Base-by-base conservation (phyloP, 176 grass and related monocot species). In the Alloteropsis semialata region DNA sequence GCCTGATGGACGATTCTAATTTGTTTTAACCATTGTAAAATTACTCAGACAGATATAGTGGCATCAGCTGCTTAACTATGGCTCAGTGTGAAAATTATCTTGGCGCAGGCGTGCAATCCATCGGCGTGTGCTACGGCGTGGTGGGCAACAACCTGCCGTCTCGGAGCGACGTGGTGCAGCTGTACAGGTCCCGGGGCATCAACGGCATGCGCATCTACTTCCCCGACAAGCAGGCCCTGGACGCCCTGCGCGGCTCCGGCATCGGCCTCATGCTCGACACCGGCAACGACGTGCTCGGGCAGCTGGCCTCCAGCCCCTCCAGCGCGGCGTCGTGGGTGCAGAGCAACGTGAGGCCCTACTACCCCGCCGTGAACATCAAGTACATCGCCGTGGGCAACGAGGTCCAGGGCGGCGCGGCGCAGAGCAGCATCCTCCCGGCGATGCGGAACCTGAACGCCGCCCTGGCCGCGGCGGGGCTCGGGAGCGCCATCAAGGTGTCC, bases 301-400 rank as follows among this genome's bases (percentile, higher is more conserved):
- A 17, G 0, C 14, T 97, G 0, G 87, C 91, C 4, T 22, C 27
- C 0, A 85, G 63, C 75, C 0, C 58, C 30, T 81, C 87, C 3
- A 78, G 49, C 51, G 91, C 89, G 0, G 16, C 11, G 8, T 13
- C 80, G 6, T 97, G 94, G 91, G 89, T 94, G n/a, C 81, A 78
- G 25, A 34, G 2, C 81, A 93, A 93, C 75, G 67, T 97, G 0
- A 21, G 12, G 10, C 73, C 89, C 54, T 90, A 93, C 85, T 74
- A 87, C 62, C 72, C 80, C 0, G 71, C 75, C 21, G 82, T 91
- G 0, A 83, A 57, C 87, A 89, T 93, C 65, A 87, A 56, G 69
- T 93, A 97, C 87, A 88, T 97, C 68, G 87, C 89, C 8, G 94
- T 89, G 34, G 94, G 94, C 17, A 97, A 94, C 62, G 91, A 94